Conservation (phyloP, 2,329 filamentous ascomycete genomes). For the Karstenula rhodostoma region DNA sequence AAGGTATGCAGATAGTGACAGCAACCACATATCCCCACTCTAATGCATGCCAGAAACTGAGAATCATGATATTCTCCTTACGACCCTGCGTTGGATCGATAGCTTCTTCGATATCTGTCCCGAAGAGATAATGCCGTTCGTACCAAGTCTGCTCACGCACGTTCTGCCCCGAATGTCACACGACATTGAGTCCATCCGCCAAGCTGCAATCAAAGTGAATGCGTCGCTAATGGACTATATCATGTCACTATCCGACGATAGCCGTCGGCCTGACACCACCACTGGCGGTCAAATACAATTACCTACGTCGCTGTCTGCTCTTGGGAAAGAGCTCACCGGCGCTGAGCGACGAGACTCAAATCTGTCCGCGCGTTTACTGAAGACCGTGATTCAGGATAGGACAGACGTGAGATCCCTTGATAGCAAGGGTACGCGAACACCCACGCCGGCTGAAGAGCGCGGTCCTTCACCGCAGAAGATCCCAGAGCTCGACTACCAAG, state of each 20-base stretch:
- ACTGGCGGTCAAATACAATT: slow-evolving; percentile 54
- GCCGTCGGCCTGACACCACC: slow-evolving; percentile 51
- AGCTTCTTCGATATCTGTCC: slow-evolving; percentile 97
- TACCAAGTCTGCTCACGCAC: slow-evolving; percentile 88
- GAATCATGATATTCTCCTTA: slow-evolving; percentile 77
- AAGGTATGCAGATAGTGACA: slow-evolving; percentile 35
- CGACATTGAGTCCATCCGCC: slow-evolving; percentile 85
- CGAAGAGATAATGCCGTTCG: slow-evolving; percentile 94
- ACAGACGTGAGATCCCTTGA: slow-evolving; percentile 38
- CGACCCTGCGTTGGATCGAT: slow-evolving; percentile 93
- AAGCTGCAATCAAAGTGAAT: slow-evolving; percentile 89
- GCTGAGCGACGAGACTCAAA: slow-evolving; percentile 50
- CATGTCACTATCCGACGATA: slow-evolving; percentile 79
- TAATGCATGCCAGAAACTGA: slow-evolving; percentile 69
- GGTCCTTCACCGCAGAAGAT: slow-evolving; percentile 53
- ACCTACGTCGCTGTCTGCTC: slow-evolving; percentile 48
- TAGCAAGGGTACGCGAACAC: slow-evolving; percentile 44
- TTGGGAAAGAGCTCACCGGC: slow-evolving; percentile 53
- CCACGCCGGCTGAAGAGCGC: slow-evolving; percentile 56
- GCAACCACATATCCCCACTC: slow-evolving; percentile 13
- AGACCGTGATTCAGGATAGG: slow-evolving; percentile 46
- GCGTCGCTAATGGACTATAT: slow-evolving; percentile 93
- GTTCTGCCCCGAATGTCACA: slow-evolving; percentile 94
- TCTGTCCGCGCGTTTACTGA: slow-evolving; percentile 44
- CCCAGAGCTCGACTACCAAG: slow-evolving; percentile 90